Evolutionary conservation across 129 eudicot genomes (phyloP), one percentile per base, ranked within the genome.

Genomic region (Artemisia tridentata): DNA sequence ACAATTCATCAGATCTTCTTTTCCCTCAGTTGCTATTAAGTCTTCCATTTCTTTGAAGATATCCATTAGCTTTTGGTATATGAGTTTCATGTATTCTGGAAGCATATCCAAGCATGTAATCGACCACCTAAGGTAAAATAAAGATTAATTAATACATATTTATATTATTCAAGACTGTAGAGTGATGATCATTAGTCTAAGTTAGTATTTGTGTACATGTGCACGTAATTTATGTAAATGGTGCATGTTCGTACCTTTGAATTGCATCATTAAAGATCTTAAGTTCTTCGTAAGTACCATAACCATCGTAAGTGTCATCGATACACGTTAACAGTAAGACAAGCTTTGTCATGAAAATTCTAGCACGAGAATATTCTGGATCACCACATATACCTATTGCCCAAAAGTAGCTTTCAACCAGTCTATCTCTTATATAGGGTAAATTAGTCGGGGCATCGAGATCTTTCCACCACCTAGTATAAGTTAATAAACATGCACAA

Each of bases 41-140:
- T 75, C 79, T 48, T 75, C 59, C 58, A 75, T 56, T 75, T 75
- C 79, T 11, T 67, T 27, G 23, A 10, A 75, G 1, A 47, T 27
- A 25, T 67, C 73, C 27, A 75, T 1, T 13, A 75, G 51, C 19
- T 8, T 58, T 31, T 52, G 17, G 20, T 75, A 75, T n/a, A 67
- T 38, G 3, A 59, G 41, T 55, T 75, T 75, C 79, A 75, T 75
- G 53, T 75, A 66, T 6, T 57, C 38, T 12, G 79, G 79, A 61
- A 75, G 79, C 18, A 16, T 47, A 25, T 67, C 74, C 3, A 67
- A 11, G 61, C 61, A 46, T 12, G 49, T 46, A 41, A 47, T 17
- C n/a, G 72, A 68, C 79, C 79, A 75, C 74, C 79, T 75, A 18
- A 23, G 49, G 34, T 31, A 29, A 62, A 62, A 38, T 7, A 38